Conservation (phyloP, 2,329 filamentous ascomycete genomes). For the Hypoxylon sp. region DNA sequence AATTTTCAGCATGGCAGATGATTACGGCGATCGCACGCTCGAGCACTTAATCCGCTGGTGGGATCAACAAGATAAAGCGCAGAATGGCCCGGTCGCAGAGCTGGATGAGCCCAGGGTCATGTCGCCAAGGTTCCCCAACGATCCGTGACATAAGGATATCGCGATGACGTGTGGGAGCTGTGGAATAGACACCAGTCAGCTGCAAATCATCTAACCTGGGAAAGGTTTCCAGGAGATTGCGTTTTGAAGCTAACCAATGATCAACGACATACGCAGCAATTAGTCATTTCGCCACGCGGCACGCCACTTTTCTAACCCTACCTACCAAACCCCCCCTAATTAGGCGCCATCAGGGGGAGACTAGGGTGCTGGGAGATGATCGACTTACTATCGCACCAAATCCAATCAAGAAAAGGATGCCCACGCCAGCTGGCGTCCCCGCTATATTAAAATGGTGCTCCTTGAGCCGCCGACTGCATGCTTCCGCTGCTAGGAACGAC, state of each 20-base stretch:
- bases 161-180: background rate
- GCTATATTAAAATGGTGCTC: background rate
- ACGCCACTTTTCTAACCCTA: conserved; percentile 5
- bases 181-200: background rate
- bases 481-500: background rate
- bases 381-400: background rate
- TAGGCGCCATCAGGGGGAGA: background rate
- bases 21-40: conserved; percentile 37
- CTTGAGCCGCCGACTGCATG: conserved; percentile 31
- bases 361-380: background rate
- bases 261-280: background rate
- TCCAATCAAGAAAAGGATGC: conserved; percentile 5
- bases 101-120: conserved; percentile 9
- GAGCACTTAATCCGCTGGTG: conserved; percentile 43
- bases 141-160: conserved; percentile 1
- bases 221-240: background rate
- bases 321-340: background rate
- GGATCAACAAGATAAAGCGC: conserved; percentile 29
- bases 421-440: background rate
- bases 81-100: conserved; percentile 1
- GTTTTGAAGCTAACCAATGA: background rate
- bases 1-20: conserved; percentile 40
- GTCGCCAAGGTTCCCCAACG: conserved; percentile 25
- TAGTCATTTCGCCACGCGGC: conserved; percentile 5
- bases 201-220: background rate